These are phyloP conservation scores for Psilocybe subaeruginosa DNA, from an alignment of 768 basidiomycete species.

Conservation along the genomic window DNA sequence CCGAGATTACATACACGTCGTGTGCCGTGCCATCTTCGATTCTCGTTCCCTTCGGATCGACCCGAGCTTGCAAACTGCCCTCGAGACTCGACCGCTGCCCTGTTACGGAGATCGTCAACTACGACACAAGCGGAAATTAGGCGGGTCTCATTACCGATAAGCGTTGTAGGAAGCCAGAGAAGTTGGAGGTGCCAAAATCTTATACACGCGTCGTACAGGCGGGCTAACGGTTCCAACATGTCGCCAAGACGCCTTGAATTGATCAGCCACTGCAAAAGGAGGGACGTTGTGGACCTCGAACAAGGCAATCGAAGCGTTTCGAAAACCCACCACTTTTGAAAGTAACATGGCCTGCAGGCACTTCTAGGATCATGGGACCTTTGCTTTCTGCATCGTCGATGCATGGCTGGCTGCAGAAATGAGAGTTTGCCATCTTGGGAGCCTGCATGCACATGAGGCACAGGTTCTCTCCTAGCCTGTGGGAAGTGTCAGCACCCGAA, in stretches of 20 bases:
- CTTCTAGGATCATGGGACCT: conserved; percentile 61
- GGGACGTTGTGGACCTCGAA: not conserved
- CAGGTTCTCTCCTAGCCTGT: conserved; percentile 47
- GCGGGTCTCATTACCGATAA: conserved; percentile 48
- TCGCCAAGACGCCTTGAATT: conserved; percentile 73
- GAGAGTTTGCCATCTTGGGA: conserved; percentile 55
- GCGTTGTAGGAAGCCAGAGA: conserved; percentile 60
- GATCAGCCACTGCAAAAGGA: conserved; percentile 51
- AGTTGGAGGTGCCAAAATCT: conserved; percentile 54
- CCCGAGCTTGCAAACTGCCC: conserved; percentile 60
- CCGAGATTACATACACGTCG: conserved; percentile 65
- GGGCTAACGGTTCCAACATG: conserved; percentile 59
- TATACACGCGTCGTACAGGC: conserved; percentile 63
- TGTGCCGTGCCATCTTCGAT: conserved; percentile 78
- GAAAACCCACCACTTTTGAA: conserved; percentile 62
- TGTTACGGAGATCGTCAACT: conserved; percentile 24
- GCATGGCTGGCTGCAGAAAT: conserved; percentile 65
- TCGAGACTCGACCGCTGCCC: conserved; percentile 57
- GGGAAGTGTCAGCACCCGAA: not conserved
- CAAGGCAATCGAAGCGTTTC: not conserved
- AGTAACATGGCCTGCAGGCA: conserved; percentile 59
- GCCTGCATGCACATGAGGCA: conserved; percentile 66
- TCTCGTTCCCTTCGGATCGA: conserved; percentile 68
- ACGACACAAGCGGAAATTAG: too few species aligned
- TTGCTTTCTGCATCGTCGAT: conserved; percentile 54